Percentiles rank a stretch among this genome's conserved stretches.
phyloP scores from a whole-genome alignment of 1,139 yeast genomes.

The Suhomyces ambrosiae region DNA sequence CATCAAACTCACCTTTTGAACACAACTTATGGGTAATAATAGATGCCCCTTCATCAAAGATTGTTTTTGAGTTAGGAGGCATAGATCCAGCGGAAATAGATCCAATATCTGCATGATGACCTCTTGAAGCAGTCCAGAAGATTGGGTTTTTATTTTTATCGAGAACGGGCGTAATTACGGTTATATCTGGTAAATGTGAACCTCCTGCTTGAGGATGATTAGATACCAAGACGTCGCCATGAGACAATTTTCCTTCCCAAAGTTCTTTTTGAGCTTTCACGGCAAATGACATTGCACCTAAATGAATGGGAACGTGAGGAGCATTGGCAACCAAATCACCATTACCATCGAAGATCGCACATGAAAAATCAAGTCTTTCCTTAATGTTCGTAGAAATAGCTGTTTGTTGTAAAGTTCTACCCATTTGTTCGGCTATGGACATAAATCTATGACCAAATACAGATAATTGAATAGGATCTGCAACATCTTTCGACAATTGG shows the following conservation, averaged over 20 bases:
- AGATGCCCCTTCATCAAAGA: slow-evolving; percentile 49
- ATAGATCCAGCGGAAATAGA: slow-evolving; percentile 49
- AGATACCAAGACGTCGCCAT: slow-evolving; percentile 75
- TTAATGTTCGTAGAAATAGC: slow-evolving; percentile 85
- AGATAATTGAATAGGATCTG: slow-evolving; percentile 73
- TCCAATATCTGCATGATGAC: slow-evolving; percentile 53
- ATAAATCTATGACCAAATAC: slow-evolving; percentile 83
- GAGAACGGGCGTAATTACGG: slow-evolving; percentile 68
- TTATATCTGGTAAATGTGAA: slow-evolving; percentile 81
- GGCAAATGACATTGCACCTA: slow-evolving; percentile 89
- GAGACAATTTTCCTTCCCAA: slow-evolving; percentile 62
- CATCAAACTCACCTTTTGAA: slow-evolving; percentile 41
- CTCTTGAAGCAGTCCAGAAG: slow-evolving; percentile 51
- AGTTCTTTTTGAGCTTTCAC: slow-evolving; percentile 64
- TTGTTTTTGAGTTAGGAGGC: slow-evolving; percentile 51
- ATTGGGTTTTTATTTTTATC: slow-evolving; percentile 34
- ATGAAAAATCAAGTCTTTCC: slow-evolving; percentile 80
- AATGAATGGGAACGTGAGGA: slow-evolving; percentile 84
- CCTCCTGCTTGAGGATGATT: slow-evolving; percentile 85
- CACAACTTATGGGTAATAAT: slow-evolving; percentile 44
- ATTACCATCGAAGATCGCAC: slow-evolving; percentile 74
- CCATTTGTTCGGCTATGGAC: slow-evolving; percentile 93
- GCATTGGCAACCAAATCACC: slow-evolving; percentile 86
- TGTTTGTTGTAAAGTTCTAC: slow-evolving; percentile 75
- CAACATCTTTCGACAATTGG: slow-evolving; percentile 29